A percentile compares a stretch with the other conserved stretches of the same genome.
Evolutionary conservation across 75 land plant genomes (phyloP).

Genomic region (Selaginella tamariscina): DNA sequence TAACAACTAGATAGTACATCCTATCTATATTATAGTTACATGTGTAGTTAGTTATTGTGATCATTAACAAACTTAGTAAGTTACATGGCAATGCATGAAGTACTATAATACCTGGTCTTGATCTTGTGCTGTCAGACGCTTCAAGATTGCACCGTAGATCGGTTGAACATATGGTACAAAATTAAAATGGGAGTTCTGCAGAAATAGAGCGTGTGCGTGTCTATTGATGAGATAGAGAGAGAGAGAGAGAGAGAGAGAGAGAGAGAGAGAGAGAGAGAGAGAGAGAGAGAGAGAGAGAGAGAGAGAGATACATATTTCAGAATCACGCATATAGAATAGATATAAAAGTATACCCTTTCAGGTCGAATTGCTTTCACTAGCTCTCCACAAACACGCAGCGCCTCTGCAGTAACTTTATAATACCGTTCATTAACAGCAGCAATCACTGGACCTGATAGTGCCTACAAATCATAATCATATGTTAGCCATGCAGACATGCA

Average conservation of each 20-base stretch:
- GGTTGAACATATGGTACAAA: constrained; percentile 72
- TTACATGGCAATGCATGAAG: background rate
- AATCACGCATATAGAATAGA: no score
- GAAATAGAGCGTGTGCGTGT: no score
- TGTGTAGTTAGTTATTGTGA: no score
- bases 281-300: no score
- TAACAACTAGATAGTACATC: no score
- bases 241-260: no score
- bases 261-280: no score
- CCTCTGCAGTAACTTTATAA: constrained; percentile 98
- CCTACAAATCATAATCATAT: constrained; percentile 31
- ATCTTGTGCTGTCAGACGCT: constrained; percentile 90
- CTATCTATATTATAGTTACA: no score
- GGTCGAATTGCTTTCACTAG: constrained; percentile 90
- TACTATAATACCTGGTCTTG: constrained; percentile 73
- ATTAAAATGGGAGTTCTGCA: constrained; percentile 54
- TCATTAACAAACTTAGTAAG: background rate
- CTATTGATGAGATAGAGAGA: no score
- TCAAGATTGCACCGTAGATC: constrained; percentile 74
- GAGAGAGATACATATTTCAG: no score
- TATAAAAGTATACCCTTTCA: background rate
- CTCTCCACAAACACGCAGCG: constrained; percentile 94
- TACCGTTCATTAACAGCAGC: constrained; percentile 87
- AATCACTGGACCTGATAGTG: constrained; percentile 63
- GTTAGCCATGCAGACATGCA: constrained; percentile 4